These are phyloP conservation scores for Flaveria robusta DNA, from an alignment of 129 eudicot genomes.

Conservation along the genomic window DNA sequence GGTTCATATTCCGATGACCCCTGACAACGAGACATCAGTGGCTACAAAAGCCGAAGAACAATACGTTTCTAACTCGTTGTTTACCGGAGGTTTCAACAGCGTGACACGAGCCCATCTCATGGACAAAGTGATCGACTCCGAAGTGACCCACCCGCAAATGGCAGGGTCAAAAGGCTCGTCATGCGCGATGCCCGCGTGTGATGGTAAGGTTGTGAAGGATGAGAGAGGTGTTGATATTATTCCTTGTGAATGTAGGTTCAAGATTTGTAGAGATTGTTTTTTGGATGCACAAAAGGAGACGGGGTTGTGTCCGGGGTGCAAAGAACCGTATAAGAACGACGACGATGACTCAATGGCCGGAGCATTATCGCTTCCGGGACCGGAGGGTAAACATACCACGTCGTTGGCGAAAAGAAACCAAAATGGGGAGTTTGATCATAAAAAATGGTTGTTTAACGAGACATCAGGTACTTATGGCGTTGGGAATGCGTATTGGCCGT, in stretches of 20 bases:
- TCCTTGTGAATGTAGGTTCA: constrained; percentile 96
- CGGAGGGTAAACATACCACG: constrained; percentile 44
- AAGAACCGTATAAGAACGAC: constrained; percentile 70
- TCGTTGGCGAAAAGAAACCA: constrained; percentile 70
- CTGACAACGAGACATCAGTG: constrained; percentile 69
- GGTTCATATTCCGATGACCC: constrained; percentile 78
- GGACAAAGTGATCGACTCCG: constrained; percentile 87
- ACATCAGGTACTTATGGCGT: constrained; percentile 87
- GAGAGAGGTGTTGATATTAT: constrained; percentile 68
- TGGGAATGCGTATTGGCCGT: constrained; percentile 92
- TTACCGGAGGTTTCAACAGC: constrained; percentile 91
- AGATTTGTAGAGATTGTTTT: constrained; percentile 85
- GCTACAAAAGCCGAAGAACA: constrained; percentile 95
- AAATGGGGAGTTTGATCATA: constrained; percentile 77
- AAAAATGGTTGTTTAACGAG: constrained; percentile 77
- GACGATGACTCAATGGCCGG: constrained; percentile 52
- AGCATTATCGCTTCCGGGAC: constrained; percentile 54
- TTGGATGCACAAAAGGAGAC: constrained; percentile 75
- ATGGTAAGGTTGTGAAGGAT: constrained; percentile 77
- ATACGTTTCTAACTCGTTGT: constrained; percentile 77
- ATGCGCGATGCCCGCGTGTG: constrained; percentile 83
- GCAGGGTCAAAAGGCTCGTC: constrained; percentile 69
- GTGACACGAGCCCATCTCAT: constrained; percentile 95
- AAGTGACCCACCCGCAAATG: constrained; percentile 73
- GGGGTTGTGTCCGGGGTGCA: constrained; percentile 87